These are phyloP conservation scores for Orbilia oligospora DNA, from an alignment of 2,329 filamentous ascomycete species.

Conservation along the genomic window DNA sequence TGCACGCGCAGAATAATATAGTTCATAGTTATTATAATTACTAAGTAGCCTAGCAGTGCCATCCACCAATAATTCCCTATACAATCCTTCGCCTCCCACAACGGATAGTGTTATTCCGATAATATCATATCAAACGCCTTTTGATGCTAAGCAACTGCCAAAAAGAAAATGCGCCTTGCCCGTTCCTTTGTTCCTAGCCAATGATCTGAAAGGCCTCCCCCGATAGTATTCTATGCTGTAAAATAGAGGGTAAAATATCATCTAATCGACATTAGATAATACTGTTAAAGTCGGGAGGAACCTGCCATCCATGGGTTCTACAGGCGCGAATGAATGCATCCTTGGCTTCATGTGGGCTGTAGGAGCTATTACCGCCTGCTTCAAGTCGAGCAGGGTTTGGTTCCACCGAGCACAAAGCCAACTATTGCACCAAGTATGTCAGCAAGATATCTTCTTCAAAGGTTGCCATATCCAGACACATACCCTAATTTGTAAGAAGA, in stretches of 20 bases:
- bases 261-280: constrained; percentile 40
- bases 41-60: not conserved
- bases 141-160: constrained; percentile 14
- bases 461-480: not conserved
- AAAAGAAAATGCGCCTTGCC: constrained; percentile 14
- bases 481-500: constrained; percentile 79
- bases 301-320: constrained; percentile 77
- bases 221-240: constrained; percentile 2
- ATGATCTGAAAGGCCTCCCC: not conserved
- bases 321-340: constrained; percentile 82
- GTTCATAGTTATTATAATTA: not conserved
- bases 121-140: constrained; percentile 29
- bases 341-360: constrained; percentile 79
- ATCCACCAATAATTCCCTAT: not conserved
- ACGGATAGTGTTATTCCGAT: constrained; percentile 2
- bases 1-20: not conserved
- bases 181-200: constrained; percentile 8
- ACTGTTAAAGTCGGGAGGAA: constrained; percentile 75
- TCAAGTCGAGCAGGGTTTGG: constrained; percentile 54
- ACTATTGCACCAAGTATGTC: constrained; percentile 57
- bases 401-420: constrained; percentile 73
- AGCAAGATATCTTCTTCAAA: not conserved
- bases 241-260: constrained; percentile 3
- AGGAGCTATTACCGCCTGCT: constrained; percentile 67
- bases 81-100: not conserved